Evolutionary conservation across 192 early-diverging fungal species (phyloP).

Genomic region (Coemansia guatemalensis): DNA sequence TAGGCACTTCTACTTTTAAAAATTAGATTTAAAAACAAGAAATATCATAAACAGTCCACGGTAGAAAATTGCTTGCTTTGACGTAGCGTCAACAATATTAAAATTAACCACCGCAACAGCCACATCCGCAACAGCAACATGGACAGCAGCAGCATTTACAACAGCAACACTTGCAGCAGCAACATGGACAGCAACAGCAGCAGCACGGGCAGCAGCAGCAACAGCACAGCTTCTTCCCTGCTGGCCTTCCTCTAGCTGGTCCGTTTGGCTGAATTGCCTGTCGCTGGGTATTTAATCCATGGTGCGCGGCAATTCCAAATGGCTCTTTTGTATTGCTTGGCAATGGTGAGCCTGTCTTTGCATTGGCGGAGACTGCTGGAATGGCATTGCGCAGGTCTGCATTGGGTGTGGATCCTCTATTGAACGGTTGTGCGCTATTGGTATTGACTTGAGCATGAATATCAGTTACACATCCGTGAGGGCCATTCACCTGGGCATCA

Average conservation of each 20-base stretch:
- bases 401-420: background rate
- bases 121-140: slow-evolving; percentile 37
- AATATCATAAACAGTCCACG: no score
- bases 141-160: slow-evolving; percentile 36
- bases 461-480: background rate
- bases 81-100: no score
- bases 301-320: no score
- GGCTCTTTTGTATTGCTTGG: no score
- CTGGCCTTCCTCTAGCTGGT: slow-evolving; percentile 3
- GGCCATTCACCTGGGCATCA: no score
- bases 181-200: slow-evolving; percentile 35
- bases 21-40: no score
- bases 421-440: background rate
- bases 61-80: no score
- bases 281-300: no score
- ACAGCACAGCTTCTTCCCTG: slow-evolving; percentile 35
- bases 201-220: slow-evolving; percentile 38
- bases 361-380: background rate
- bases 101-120: slow-evolving; percentile 21
- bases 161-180: slow-evolving; percentile 33
- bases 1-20: no score
- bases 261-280: background rate
- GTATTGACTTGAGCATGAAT: background rate
- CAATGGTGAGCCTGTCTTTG: background rate
- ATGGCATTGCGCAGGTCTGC: background rate